Percentiles rank a stretch among this genome's conserved stretches.
These are phyloP conservation scores for Neonectria hederae DNA, from an alignment of 2,329 filamentous ascomycete genomes.

Conservation along the genomic window DNA sequence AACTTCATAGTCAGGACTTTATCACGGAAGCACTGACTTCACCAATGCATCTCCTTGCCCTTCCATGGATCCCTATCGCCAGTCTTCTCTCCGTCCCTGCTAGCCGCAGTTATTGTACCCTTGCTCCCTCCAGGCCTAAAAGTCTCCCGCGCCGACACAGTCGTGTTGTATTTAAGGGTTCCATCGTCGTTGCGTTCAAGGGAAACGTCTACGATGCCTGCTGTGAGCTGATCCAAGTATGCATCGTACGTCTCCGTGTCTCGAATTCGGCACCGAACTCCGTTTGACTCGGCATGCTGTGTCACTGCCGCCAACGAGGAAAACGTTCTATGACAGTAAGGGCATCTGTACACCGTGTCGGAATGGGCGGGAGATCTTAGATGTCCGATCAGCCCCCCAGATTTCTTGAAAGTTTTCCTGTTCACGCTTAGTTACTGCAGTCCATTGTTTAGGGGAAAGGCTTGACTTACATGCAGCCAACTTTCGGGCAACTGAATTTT, in stretches of 20 bases:
- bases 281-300: constrained; percentile 59
- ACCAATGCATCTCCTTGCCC: constrained; percentile 24
- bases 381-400: constrained; percentile 51
- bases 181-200: constrained; percentile 37
- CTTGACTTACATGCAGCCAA: constrained; percentile 58
- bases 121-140: not conserved
- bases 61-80: constrained; percentile 15
- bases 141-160: constrained; percentile 24
- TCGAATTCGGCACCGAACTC: constrained; percentile 54
- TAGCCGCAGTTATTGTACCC: not conserved
- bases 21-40: not conserved
- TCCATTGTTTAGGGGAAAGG: not conserved
- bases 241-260: constrained; percentile 49
- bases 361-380: constrained; percentile 56
- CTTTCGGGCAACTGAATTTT: constrained; percentile 64
- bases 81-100: not conserved
- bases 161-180: constrained; percentile 40
- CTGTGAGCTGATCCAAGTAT: constrained; percentile 47
- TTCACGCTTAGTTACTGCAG: constrained; percentile 4
- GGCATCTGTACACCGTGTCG: constrained; percentile 51
- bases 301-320: constrained; percentile 54
- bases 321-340: constrained; percentile 56
- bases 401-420: constrained; percentile 54
- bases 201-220: constrained; percentile 43
- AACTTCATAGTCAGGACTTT: not conserved